phyloP scores from a whole-genome alignment of 495 filamentous ascomycete species.

The Aspergillus hancockii region DNA sequence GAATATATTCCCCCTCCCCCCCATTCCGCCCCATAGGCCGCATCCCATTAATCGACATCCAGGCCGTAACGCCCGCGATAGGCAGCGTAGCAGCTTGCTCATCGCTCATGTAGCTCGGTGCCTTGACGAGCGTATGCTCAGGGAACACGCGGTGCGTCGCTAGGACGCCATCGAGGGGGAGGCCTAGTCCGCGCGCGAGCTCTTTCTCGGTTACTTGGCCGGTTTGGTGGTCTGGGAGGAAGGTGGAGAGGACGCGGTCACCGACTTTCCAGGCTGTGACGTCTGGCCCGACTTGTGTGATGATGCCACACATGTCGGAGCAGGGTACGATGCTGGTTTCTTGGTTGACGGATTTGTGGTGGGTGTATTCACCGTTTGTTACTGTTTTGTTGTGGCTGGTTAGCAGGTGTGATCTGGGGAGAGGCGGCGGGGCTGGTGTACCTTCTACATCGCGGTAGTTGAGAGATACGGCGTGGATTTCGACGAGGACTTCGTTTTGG shows the following conservation, averaged over 20 bases:
- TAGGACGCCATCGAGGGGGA: constrained; percentile 65
- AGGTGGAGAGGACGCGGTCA: constrained; percentile 72
- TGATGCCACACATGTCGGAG: constrained; percentile 75
- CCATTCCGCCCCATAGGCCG: constrained; percentile 57
- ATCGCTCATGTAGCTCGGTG: constrained; percentile 61
- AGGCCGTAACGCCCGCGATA: constrained; percentile 75
- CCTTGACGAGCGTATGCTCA: constrained; percentile 63
- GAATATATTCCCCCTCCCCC: constrained; percentile 59
- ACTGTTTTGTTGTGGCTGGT: constrained; percentile 33
- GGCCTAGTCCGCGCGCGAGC: constrained; percentile 61
- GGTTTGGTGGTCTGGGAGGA: constrained; percentile 71
- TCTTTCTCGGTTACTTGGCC: constrained; percentile 55
- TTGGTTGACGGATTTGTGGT: constrained; percentile 47
- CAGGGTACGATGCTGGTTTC: constrained; percentile 56
- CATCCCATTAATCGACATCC: constrained; percentile 79
- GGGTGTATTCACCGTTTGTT: constrained; percentile 56
- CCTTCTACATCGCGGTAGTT: constrained; percentile 65
- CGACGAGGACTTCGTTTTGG: constrained; percentile 55
- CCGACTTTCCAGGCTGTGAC: constrained; percentile 67
- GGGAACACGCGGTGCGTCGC: constrained; percentile 68
- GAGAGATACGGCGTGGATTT: constrained; percentile 54
- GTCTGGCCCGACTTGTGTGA: constrained; percentile 62
- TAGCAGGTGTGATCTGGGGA: too few species aligned
- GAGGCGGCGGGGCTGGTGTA: too few species aligned
- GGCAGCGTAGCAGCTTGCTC: constrained; percentile 65